Evolutionary conservation across 768 basidiomycete species (phyloP), one percentile per base, ranked within the genome.

Genomic region (Lactarius trivialis): DNA sequence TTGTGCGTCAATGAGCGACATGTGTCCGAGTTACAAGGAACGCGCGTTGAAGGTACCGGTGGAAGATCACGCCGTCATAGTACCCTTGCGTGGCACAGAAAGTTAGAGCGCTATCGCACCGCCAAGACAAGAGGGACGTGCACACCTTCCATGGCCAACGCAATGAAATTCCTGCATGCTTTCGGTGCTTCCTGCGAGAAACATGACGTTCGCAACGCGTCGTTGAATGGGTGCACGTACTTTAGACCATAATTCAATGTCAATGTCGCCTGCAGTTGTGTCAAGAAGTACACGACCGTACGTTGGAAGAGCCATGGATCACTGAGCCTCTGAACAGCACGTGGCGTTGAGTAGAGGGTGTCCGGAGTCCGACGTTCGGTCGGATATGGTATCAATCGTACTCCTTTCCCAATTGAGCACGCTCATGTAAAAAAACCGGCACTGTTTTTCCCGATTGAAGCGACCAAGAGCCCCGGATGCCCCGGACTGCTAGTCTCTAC

Each of bases 11-110:
- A 19, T 15, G 30, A 14, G 49, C 19, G 48, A 11, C 19, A 24
- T 8, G 17, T 36, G 24, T 12, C 21, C 24, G 15, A 26, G 2
- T 48, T 24, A 48, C 24, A 24, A 5, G n/a, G 7, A 6, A 56
- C 68, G 14, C 33, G 37, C 24, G 14, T 51, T 33, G 6, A 28
- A 33, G 9, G 37, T 69, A 90, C 89, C 95, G 84, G 74, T 97
- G 94, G 68, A 98, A 98, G 52, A 96, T 90, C 58, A 93, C 88
- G 36, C 91, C 90, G 63, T 98, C 96, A 75, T 98, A 98, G 73
- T 97, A 98, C 8, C 96, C 94, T 95, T 69, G 33, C 28, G 53
- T 8, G 17, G 34, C 54, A 57, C 60, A 39, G 14, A 32, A 12
- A 33, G 21, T 54, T 17, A 59, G n/a, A 21, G 14, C n/a, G 32